Evolutionary conservation across 2,329 filamentous ascomycete species (phyloP).

Genomic region (Claviceps purpurea): DNA sequence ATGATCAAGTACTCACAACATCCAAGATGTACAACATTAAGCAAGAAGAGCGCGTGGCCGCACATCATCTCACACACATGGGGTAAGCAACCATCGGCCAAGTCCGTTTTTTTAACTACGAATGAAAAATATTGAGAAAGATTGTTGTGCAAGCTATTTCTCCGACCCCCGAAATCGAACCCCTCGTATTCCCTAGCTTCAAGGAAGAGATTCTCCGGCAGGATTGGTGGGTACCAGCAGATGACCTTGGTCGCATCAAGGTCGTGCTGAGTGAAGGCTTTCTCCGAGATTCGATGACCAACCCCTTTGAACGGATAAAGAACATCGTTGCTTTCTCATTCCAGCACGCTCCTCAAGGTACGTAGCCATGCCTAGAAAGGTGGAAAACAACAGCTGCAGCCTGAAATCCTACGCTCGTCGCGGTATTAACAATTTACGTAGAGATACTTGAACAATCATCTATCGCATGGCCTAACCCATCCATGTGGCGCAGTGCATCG

Average conservation of each 20-base stretch:
- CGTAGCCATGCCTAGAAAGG: conserved; percentile 11
- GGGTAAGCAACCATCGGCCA: conserved; percentile 17
- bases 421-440: conserved; percentile 7
- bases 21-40: conserved; percentile 40
- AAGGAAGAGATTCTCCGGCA: conserved; percentile 55
- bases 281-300: conserved; percentile 34
- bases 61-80: conserved; percentile 33
- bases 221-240: conserved; percentile 56
- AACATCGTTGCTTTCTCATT: conserved; percentile 71
- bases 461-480: conserved; percentile 68
- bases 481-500: conserved; percentile 48
- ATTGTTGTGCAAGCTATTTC: conserved; percentile 27
- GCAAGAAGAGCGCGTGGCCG: conserved; percentile 36
- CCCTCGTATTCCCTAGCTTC: conserved; percentile 61
- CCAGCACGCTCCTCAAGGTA: conserved; percentile 69
- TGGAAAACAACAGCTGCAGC: not conserved
- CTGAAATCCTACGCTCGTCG: not conserved
- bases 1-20: not conserved
- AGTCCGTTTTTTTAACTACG: too few relatives aligned
- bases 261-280: conserved; percentile 65
- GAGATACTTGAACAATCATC: conserved; percentile 59
- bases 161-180: conserved; percentile 43
- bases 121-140: conserved; percentile 10
- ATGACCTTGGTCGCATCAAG: conserved; percentile 62
- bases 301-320: conserved; percentile 52